These are phyloP conservation scores for Samsoniella hepiali DNA, from an alignment of 2,329 filamentous ascomycete species.

Conservation along the genomic window DNA sequence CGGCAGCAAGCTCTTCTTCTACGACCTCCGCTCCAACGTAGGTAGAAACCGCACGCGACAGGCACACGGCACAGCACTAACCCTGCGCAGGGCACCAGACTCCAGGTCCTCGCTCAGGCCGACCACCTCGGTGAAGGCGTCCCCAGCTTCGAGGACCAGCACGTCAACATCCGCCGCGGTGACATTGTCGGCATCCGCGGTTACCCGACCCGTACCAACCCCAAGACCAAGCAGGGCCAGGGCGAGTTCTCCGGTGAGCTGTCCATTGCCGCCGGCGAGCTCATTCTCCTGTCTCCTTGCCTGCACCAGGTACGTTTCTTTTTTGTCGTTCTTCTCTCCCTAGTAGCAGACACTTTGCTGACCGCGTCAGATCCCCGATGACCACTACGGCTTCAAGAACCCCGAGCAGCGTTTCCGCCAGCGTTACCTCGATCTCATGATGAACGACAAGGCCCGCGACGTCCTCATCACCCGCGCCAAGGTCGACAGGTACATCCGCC, in stretches of 20 bases:
- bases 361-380: constrained; percentile 57
- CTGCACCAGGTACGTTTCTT: constrained; percentile 61
- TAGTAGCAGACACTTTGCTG: constrained; percentile 37
- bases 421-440: constrained; percentile 92
- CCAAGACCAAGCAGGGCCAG: constrained; percentile 81
- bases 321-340: constrained; percentile 21
- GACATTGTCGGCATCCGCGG: constrained; percentile 72
- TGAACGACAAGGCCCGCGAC: constrained; percentile 84
- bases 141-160: constrained; percentile 76
- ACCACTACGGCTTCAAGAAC: constrained; percentile 94
- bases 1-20: constrained; percentile 86
- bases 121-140: constrained; percentile 69
- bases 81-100: constrained; percentile 51
- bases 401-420: constrained; percentile 90
- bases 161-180: constrained; percentile 82
- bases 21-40: constrained; percentile 56
- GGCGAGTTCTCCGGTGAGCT: constrained; percentile 71
- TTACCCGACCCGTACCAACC: constrained; percentile 62
- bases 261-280: constrained; percentile 85
- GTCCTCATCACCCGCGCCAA: constrained; percentile 82
- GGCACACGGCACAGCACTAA: background rate
- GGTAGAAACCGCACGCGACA: background rate
- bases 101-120: constrained; percentile 91
- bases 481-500: constrained; percentile 84
- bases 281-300: constrained; percentile 84